These are phyloP conservation scores for Aspergillus sparsus DNA, from an alignment of 495 filamentous ascomycete species.

Conservation along the genomic window DNA sequence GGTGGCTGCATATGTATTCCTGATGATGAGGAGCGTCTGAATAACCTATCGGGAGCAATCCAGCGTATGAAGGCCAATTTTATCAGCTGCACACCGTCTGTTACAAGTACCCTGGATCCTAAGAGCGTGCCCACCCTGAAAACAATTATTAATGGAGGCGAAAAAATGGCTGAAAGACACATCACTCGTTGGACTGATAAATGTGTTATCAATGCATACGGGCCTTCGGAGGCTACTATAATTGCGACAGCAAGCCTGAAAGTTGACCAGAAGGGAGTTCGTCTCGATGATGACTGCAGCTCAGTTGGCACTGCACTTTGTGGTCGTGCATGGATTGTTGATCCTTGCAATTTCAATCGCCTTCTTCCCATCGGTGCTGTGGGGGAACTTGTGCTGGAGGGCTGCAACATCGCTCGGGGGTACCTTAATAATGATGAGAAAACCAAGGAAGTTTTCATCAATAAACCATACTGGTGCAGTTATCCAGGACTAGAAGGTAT, in stretches of 20 bases:
- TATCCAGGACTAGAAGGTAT: constrained; percentile 28
- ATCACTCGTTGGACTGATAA: constrained; percentile 46
- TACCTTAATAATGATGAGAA: constrained; percentile 61
- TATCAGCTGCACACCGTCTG: constrained; percentile 44
- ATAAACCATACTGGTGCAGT: constrained; percentile 52
- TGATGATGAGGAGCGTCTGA: constrained; percentile 55
- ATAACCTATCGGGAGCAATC: constrained; percentile 48
- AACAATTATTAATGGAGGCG: constrained; percentile 55
- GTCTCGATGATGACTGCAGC: constrained; percentile 38
- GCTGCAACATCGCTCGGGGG: constrained; percentile 58
- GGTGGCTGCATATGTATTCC: constrained; percentile 69
- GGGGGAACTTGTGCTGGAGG: constrained; percentile 68
- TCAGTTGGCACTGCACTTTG: constrained; percentile 43
- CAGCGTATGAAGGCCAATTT: constrained; percentile 43
- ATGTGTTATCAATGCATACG: constrained; percentile 55
- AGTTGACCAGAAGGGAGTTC: constrained; percentile 43
- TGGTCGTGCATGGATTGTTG: constrained; percentile 59
- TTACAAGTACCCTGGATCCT: constrained; percentile 50
- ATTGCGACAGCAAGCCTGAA: constrained; percentile 45
- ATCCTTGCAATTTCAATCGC: constrained; percentile 55
- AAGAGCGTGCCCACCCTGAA: constrained; percentile 49
- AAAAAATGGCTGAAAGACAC: constrained; percentile 51
- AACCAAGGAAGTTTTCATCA: constrained; percentile 55
- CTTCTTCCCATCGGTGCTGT: constrained; percentile 61
- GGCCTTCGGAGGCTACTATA: constrained; percentile 56